Evolutionary conservation across 2,329 filamentous ascomycete genomes (phyloP).

Genomic region (Colletotrichum sp.): DNA sequence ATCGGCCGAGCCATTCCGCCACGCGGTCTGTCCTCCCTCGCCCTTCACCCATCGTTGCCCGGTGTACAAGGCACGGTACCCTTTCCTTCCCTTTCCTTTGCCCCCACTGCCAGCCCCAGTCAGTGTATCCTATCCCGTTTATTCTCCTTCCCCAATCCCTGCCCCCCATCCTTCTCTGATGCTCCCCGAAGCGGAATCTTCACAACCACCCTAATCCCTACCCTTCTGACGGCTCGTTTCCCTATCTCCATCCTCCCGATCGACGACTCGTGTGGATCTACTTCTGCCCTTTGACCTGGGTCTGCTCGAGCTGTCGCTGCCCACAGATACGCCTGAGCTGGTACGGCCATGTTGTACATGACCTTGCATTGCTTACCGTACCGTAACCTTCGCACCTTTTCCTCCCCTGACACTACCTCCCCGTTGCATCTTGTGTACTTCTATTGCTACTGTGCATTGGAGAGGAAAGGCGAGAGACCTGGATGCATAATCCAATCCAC

Average conservation of each 20-base stretch:
- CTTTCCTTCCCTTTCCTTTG: background rate
- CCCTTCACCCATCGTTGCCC: background rate
- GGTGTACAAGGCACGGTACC: background rate
- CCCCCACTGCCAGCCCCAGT: background rate
- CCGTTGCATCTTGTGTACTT: background rate
- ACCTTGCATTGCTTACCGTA: background rate
- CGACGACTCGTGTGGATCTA: background rate
- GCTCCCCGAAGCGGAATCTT: background rate
- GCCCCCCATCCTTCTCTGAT: background rate
- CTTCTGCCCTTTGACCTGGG: background rate
- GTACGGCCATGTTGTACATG: background rate
- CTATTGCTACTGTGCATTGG: background rate
- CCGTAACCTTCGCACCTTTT: background rate
- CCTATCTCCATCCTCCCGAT: background rate
- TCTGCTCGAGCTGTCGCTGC: conserved; percentile 1
- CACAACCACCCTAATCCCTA: background rate
- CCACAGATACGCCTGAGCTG: conserved; percentile 17
- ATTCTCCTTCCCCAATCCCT: background rate
- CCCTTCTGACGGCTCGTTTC: background rate
- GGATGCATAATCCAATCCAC: conserved; percentile 1
- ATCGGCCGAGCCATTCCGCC: conserved; percentile 2
- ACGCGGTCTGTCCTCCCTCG: background rate
- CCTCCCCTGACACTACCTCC: background rate
- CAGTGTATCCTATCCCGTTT: background rate
- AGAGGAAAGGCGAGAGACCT: background rate